Evolutionary conservation across 2,329 filamentous ascomycete genomes (phyloP), one percentile per base, ranked within the genome.

Genomic region (Diplodia intermedia): DNA sequence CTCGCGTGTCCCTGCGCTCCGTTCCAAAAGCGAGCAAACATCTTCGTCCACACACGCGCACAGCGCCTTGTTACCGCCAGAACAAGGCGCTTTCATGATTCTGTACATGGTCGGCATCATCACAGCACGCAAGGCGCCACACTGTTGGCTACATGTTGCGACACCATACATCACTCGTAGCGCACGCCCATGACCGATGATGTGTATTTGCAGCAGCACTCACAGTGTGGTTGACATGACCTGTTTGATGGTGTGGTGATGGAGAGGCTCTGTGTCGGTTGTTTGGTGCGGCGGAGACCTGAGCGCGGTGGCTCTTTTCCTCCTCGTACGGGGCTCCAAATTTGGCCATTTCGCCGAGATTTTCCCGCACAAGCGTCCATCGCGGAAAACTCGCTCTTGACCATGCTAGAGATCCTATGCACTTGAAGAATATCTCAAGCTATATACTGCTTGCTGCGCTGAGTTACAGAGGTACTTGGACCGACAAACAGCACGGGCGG

Each of bases 1-100:
- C 66, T 56, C 65, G 40, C 47, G 60, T 49, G 60, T 52, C 47
- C 60, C 57, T 62, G 60, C 60, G 60, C 60, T 63, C 47, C 60
- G 60, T 52, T 63, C 60, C 60, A 36, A 63, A 63, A 52, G 29
- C 60, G 60, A 63, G 8, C 47, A 52, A 11, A 26, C 60, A 38
- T 23, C 31, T 38, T 31, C 60, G 7, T 31, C 47, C 60, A 52
- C 60, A 26, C 43, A 26, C 26, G 8, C 15, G 43, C 43, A n/a
- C 43, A 47, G 43, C 43, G 43, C 43, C 43, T n/a, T 47, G 18
- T 20, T 47, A 7, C 40, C 15, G 18, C 18, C 43, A 47, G 43
- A 47, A 47, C 43, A n/a, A 9, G 11, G 18, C 43, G 43, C 43
- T 20, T 4, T 20, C 43, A 47, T 9, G 18, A 47, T 20, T 38